Percentiles rank a stretch among this genome's conserved stretches.
These are phyloP conservation scores for Leccinum solheimii DNA, from an alignment of 1,284 basidiomycete species.

Conservation along the genomic window DNA sequence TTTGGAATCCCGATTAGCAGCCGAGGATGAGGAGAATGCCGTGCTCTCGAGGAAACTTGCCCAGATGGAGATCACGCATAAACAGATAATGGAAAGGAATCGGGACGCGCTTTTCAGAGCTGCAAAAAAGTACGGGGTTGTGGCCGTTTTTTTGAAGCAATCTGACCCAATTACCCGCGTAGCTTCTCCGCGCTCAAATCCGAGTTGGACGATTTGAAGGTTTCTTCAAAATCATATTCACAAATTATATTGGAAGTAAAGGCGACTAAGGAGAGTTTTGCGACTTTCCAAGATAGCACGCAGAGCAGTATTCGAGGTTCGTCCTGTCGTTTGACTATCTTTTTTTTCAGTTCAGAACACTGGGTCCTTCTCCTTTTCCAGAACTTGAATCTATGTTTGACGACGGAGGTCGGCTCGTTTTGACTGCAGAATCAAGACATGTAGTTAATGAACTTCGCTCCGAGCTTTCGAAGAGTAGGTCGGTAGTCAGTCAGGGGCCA, in stretches of 20 bases:
- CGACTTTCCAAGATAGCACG: constrained; percentile 21
- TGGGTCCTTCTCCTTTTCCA: constrained; percentile 10
- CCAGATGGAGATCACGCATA: constrained; percentile 21
- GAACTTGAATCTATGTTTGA: constrained; percentile 38
- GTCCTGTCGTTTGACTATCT: constrained; percentile 4
- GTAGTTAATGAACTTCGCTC: constrained; percentile 41
- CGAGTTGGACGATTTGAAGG: constrained; percentile 26
- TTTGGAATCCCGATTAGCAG: constrained; percentile 22
- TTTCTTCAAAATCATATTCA: constrained; percentile 13
- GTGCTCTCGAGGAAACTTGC: constrained; percentile 15
- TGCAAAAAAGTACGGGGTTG: constrained; percentile 21
- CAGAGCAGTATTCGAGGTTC: constrained; percentile 25
- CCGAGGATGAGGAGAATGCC: constrained; percentile 20
- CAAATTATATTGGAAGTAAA: constrained; percentile 25
- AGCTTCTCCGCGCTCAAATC: constrained; percentile 29
- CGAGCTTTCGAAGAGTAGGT: constrained; percentile 35
- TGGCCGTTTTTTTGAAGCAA: neutral
- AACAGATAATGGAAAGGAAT: constrained; percentile 17
- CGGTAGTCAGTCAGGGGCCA: constrained; percentile 34
- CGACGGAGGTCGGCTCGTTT: constrained; percentile 28
- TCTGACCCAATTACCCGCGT: constrained; percentile 1
- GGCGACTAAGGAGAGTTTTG: constrained; percentile 21
- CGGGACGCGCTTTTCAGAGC: constrained; percentile 22
- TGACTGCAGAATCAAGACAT: constrained; percentile 34
- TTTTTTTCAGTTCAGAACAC: neutral